phyloP scores from a whole-genome alignment of 805 yeast species.

The Lipomyces mesembrius region DNA sequence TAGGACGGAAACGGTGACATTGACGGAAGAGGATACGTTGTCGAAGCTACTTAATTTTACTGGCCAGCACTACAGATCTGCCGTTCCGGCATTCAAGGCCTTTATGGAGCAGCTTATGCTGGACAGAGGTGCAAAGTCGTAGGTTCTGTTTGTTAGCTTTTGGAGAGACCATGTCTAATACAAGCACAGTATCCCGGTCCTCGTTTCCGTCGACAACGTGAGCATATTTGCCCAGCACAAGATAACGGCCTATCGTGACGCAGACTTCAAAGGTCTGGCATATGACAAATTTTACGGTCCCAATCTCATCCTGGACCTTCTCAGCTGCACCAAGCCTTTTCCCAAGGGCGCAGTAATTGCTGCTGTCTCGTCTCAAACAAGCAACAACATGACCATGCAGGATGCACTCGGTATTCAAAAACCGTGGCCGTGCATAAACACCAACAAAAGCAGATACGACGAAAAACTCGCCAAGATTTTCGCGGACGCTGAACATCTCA shows the following conservation, averaged over 20 bases:
- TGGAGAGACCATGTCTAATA: not conserved
- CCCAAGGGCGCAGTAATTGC: conserved; percentile 25
- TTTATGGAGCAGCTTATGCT: conserved; percentile 22
- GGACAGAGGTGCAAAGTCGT: conserved; percentile 4
- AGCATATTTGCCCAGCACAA: conserved; percentile 22
- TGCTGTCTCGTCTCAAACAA: conserved; percentile 14
- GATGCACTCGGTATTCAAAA: conserved; percentile 13
- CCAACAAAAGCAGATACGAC: conserved; percentile 16
- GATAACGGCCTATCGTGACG: conserved; percentile 19
- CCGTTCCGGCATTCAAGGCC: conserved; percentile 22
- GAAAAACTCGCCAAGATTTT: conserved; percentile 5
- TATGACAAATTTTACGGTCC: conserved; percentile 21
- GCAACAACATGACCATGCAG: conserved; percentile 13
- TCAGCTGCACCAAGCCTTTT: conserved; percentile 24
- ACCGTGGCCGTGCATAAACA: conserved; percentile 19
- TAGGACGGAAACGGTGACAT: not conserved
- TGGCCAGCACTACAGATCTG: conserved; percentile 9
- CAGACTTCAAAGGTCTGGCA: conserved; percentile 11
- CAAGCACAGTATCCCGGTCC: conserved; percentile 21
- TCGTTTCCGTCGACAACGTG: conserved; percentile 29
- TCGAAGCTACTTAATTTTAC: conserved; percentile 14
- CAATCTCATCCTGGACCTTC: conserved; percentile 13
- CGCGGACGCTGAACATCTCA: conserved; percentile 3
- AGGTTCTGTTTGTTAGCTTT: not conserved
- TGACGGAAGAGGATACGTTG: conserved; percentile 19